Evolutionary conservation across 805 yeast species (phyloP).

Genomic region (Isabelozyma rhagii): DNA sequence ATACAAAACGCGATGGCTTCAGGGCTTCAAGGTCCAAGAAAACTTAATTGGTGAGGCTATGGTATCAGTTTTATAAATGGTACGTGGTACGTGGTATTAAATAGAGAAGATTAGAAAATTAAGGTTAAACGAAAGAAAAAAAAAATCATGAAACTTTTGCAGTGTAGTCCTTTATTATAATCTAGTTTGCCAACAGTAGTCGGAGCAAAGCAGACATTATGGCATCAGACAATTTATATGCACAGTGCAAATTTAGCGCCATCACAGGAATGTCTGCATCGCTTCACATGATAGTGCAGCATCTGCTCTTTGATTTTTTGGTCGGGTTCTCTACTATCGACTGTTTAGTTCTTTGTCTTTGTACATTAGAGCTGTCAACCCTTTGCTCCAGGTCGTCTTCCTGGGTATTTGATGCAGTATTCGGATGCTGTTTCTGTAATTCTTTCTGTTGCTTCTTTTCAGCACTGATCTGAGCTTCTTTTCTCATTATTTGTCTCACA

Average conservation of each 20-base stretch:
- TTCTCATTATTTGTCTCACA: slow-evolving; percentile 83
- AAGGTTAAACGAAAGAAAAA: neutral
- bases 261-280: too few species aligned
- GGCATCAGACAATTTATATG: too few species aligned
- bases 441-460: slow-evolving; percentile 45
- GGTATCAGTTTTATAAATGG: too few species aligned
- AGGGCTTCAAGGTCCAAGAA: neutral
- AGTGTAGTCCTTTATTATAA: neutral
- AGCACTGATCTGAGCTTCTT: slow-evolving; percentile 50
- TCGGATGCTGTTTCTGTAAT: slow-evolving; percentile 33
- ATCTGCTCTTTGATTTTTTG: slow-evolving; percentile 15
- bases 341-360: slow-evolving; percentile 14
- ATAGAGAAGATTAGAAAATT: neutral
- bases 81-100: neutral
- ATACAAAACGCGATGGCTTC: neutral
- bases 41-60: neutral
- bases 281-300: slow-evolving; percentile 29
- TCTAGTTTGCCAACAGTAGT: too few species aligned
- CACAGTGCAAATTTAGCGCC: too few species aligned
- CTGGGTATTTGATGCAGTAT: neutral
- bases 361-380: slow-evolving; percentile 1
- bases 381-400: slow-evolving; percentile 1
- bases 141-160: neutral
- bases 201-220: too few species aligned
- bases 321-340: slow-evolving; percentile 9